These are phyloP conservation scores for Tolypocladium tropicale DNA, from an alignment of 2,329 filamentous ascomycete genomes.

Conservation along the genomic window DNA sequence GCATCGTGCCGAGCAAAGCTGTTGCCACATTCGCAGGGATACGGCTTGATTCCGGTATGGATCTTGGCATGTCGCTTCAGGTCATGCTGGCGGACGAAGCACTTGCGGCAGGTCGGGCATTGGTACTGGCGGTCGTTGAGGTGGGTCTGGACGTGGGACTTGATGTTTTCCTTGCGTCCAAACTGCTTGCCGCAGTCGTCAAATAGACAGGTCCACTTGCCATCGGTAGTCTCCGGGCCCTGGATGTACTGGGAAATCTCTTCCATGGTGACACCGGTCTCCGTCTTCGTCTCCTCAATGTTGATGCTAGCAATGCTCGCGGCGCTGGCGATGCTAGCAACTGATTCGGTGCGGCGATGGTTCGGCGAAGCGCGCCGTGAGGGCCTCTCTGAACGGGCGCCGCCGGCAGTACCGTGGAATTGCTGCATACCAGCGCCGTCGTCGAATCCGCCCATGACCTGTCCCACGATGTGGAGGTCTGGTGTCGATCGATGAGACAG, in stretches of 20 bases:
- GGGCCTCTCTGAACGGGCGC: constrained; percentile 7
- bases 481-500: constrained; percentile 43
- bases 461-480: constrained; percentile 35
- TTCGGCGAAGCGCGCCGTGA: constrained; percentile 25
- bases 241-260: constrained; percentile 70
- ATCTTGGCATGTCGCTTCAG: constrained; percentile 97
- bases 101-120: constrained; percentile 87
- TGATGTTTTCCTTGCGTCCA: constrained; percentile 97
- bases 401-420: constrained; percentile 7
- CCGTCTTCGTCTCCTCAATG: constrained; percentile 54
- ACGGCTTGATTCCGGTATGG: constrained; percentile 90
- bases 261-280: constrained; percentile 79
- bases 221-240: constrained; percentile 60
- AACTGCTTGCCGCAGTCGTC: constrained; percentile 80
- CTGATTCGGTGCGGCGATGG: constrained; percentile 44
- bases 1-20: constrained; percentile 93
- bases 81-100: constrained; percentile 94
- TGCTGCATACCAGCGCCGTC: constrained; percentile 30
- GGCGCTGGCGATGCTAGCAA: constrained; percentile 46
- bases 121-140: constrained; percentile 92
- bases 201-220: constrained; percentile 70
- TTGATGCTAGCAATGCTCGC: constrained; percentile 53
- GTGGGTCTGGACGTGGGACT: constrained; percentile 95
- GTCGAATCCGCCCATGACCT: constrained; percentile 32
- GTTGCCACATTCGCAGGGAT: constrained; percentile 88